Conservation (phyloP, 768 basidiomycete species). For the Lepiota brunneoincarnata region DNA sequence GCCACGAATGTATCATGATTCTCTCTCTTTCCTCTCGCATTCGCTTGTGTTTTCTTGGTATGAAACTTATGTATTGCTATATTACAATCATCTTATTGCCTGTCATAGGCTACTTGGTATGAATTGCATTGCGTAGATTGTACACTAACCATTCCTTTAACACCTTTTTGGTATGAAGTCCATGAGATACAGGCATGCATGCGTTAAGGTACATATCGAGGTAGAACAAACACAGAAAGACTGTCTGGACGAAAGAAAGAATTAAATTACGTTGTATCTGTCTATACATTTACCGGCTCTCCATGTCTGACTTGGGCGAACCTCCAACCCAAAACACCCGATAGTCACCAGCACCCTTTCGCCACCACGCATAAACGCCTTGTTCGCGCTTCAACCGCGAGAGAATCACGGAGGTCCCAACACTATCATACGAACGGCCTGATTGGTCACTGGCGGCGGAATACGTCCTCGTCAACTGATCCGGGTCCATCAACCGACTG, state of each 20-base stretch:
- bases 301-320: slow-evolving; percentile 14
- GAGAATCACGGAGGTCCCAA: slow-evolving; percentile 50
- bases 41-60: background rate
- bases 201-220: background rate
- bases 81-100: slow-evolving; percentile 7
- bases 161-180: background rate
- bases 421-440: slow-evolving; percentile 42
- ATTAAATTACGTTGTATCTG: background rate
- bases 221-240: background rate
- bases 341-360: slow-evolving; percentile 73
- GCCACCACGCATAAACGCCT: slow-evolving; percentile 78
- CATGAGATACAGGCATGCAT: background rate
- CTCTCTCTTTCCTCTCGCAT: too few relatives aligned
- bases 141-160: background rate
- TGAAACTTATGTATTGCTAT: slow-evolving; percentile 1
- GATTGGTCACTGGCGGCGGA: slow-evolving; percentile 44
- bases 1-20: background rate
- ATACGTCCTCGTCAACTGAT: slow-evolving; percentile 38
- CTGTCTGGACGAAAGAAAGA: background rate
- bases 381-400: slow-evolving; percentile 48
- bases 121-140: slow-evolving; percentile 9
- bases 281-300: background rate
- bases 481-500: slow-evolving; percentile 28
- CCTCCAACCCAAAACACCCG: slow-evolving; percentile 84
- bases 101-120: slow-evolving; percentile 2